Conservation (phyloP, 1,284 basidiomycete species). For the Leccinum solheimii region DNA sequence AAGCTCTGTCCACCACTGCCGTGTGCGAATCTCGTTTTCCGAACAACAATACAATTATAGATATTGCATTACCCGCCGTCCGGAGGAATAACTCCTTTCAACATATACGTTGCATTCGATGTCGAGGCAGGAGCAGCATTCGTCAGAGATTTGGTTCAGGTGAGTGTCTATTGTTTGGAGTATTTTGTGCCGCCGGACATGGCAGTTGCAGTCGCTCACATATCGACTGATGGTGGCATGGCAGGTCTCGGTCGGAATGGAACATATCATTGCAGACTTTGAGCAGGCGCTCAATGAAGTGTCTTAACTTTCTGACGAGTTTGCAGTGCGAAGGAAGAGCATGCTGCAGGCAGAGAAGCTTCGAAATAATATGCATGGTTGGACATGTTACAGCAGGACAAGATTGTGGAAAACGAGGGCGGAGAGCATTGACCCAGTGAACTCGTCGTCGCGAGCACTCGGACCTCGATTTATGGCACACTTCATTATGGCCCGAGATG, state of each 20-base stretch:
- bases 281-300: conserved; percentile 37
- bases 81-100: too few relatives aligned
- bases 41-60: too few relatives aligned
- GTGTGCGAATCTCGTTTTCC: too few relatives aligned
- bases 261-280: conserved; percentile 89
- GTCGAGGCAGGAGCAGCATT: too few relatives aligned
- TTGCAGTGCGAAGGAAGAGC: not conserved
- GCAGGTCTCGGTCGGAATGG: conserved; percentile 63
- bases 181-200: too few relatives aligned
- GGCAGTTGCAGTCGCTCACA: not conserved
- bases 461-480: conserved; percentile 54
- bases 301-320: not conserved
- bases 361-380: too few relatives aligned
- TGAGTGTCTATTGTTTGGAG: conserved; percentile 37
- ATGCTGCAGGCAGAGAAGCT: not conserved
- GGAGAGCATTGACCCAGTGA: too few relatives aligned
- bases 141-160: conserved; percentile 65
- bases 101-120: too few relatives aligned
- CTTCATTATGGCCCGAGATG: conserved; percentile 33
- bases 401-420: too few relatives aligned
- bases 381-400: too few relatives aligned
- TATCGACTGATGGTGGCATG: not conserved
- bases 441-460: not conserved
- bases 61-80: too few relatives aligned
- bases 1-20: too few relatives aligned